Conservation (phyloP, 805 yeast genomes). For the Suhomyces prunicola region DNA sequence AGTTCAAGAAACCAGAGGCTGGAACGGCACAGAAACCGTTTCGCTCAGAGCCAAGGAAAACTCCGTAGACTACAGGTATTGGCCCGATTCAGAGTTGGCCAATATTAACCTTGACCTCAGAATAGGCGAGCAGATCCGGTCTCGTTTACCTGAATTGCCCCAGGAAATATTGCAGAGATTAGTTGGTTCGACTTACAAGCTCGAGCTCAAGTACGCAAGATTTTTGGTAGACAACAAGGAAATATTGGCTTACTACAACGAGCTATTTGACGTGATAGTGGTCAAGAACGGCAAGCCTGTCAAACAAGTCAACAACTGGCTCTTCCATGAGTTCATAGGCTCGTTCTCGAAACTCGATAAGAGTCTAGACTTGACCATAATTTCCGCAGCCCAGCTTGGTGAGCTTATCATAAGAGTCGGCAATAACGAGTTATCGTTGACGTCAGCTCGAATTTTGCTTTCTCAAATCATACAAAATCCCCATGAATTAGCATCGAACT, state of each 20-base stretch:
- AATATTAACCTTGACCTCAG: slow-evolving; percentile 43
- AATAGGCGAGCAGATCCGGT: slow-evolving; percentile 41
- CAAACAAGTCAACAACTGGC: slow-evolving; percentile 67
- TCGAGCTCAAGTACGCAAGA: slow-evolving; percentile 72
- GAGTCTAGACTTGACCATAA: slow-evolving; percentile 23
- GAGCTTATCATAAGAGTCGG: slow-evolving; percentile 54
- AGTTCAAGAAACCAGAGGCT: slow-evolving; percentile 77
- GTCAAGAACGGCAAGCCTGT: slow-evolving; percentile 17
- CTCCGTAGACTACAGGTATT: slow-evolving; percentile 83
- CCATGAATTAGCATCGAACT: slow-evolving; percentile 24
- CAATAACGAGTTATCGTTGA: slow-evolving; percentile 49
- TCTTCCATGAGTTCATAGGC: slow-evolving; percentile 78
- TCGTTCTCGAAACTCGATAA: slow-evolving; percentile 51
- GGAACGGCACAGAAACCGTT: slow-evolving; percentile 77
- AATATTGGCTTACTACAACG: slow-evolving; percentile 52
- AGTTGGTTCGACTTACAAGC: slow-evolving; percentile 45
- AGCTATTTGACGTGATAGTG: slow-evolving; percentile 31
- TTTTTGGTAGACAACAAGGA: slow-evolving; percentile 53
- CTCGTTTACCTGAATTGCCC: slow-evolving; percentile 56
- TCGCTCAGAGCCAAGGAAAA: slow-evolving; percentile 74
- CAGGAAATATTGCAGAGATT: slow-evolving; percentile 53
- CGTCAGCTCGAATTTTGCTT: slow-evolving; percentile 66
- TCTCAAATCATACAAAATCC: slow-evolving; percentile 56
- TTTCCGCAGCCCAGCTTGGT: slow-evolving; percentile 45
- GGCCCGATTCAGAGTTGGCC: slow-evolving; percentile 92